Evolutionary conservation across 1,139 yeast species (phyloP).

Genomic region (Taphrina sp.): DNA sequence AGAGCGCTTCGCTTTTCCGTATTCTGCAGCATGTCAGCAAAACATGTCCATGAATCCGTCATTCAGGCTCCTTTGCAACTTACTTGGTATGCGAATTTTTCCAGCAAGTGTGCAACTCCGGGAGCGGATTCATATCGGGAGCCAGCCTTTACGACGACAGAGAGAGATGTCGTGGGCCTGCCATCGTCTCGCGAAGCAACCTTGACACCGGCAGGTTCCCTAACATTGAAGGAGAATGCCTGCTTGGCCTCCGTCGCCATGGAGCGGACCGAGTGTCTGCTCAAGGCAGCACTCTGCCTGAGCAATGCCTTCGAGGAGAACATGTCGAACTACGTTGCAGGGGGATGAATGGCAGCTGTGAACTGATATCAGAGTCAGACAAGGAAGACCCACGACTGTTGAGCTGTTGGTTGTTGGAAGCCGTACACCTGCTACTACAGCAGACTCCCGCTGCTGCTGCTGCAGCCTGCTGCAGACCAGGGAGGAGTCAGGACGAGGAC

Average conservation of each 20-base stretch:
- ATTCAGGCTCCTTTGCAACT: not conserved
- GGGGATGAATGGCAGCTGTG: no score
- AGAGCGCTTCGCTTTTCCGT: constrained; percentile 81
- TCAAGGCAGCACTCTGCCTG: constrained; percentile 21
- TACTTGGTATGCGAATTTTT: constrained; percentile 67
- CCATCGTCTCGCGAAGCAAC: constrained; percentile 51
- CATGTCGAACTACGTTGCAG: no score
- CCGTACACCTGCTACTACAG: no score
- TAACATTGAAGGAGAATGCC: constrained; percentile 27
- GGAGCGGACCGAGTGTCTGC: constrained; percentile 19
- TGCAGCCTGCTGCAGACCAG: no score
- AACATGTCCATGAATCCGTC: not conserved
- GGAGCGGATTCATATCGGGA: constrained; percentile 71
- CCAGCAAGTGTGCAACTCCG: constrained; percentile 82
- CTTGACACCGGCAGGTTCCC: constrained; percentile 43
- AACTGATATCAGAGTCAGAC: no score
- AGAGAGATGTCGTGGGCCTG: constrained; percentile 64
- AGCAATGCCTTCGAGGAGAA: constrained; percentile 27
- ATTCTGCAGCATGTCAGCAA: constrained; percentile 48
- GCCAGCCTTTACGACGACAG: constrained; percentile 84
- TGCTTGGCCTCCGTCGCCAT: constrained; percentile 26
- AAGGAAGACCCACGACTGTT: no score
- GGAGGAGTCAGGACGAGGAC: no score
- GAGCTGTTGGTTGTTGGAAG: no score
- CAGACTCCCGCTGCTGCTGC: no score